Conservation (phyloP, 495 filamentous ascomycete species). For the Penicillium steckii region DNA sequence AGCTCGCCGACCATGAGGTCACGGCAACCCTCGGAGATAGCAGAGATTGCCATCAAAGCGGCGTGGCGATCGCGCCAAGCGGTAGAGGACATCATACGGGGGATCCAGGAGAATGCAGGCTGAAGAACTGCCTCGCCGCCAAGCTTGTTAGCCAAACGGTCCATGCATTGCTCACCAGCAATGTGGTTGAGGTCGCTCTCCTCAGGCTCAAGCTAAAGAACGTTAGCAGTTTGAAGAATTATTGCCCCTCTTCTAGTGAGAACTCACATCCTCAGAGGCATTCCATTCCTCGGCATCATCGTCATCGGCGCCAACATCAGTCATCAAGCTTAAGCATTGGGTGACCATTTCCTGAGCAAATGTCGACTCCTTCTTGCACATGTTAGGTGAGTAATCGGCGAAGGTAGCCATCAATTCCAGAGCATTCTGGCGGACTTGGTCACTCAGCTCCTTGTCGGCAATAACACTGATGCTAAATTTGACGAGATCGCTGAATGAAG, state of each 20-base stretch:
- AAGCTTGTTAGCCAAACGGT: constrained; percentile 94
- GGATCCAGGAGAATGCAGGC: constrained; percentile 96
- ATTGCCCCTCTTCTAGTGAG: too few species aligned
- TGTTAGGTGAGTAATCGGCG: constrained; percentile 86
- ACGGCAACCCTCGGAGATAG: constrained; percentile 95
- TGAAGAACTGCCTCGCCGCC: constrained; percentile 82
- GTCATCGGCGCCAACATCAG: constrained; percentile 93
- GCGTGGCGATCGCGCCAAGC: constrained; percentile 96
- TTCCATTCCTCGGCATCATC: constrained; percentile 96
- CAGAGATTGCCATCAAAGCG: constrained; percentile 98
- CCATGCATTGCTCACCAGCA: constrained; percentile 98
- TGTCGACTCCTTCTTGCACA: constrained; percentile 88
- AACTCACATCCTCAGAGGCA: constrained; percentile 80
- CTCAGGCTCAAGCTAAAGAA: constrained; percentile 74
- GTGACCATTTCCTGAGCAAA: constrained; percentile 98
- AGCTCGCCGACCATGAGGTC: constrained; percentile 95
- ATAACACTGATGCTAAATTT: constrained; percentile 89
- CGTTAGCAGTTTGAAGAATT: constrained; percentile 15
- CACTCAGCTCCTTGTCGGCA: constrained; percentile 89
- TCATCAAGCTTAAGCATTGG: constrained; percentile 98
- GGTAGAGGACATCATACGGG: constrained; percentile 93
- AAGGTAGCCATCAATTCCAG: constrained; percentile 98
- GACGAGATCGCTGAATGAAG: constrained; percentile 83
- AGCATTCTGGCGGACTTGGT: constrained; percentile 89
- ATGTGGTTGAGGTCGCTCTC: constrained; percentile 98